phyloP scores from a whole-genome alignment of 1,139 yeast species.

The Starmera stellimalicola region DNA sequence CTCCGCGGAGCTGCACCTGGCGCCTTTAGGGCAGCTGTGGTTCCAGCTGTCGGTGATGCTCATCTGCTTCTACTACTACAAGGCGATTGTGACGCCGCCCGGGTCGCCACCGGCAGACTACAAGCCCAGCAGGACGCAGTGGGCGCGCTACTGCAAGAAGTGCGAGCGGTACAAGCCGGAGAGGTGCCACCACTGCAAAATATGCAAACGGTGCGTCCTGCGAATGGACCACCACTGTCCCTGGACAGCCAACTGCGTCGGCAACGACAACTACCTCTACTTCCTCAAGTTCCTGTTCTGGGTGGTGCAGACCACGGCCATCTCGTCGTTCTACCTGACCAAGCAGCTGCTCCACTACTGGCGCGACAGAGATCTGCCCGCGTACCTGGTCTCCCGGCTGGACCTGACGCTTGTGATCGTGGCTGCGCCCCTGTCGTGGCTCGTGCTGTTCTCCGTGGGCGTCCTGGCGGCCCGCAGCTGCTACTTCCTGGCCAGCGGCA shows the following conservation, averaged over 20 bases:
- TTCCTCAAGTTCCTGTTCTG: conserved; percentile 70
- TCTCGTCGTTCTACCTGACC: conserved; percentile 35
- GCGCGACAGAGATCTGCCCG: conserved; percentile 45
- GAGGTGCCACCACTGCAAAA: conserved; percentile 71
- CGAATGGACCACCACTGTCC: conserved; percentile 88
- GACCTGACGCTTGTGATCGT: conserved; percentile 51
- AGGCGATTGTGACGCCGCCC: conserved; percentile 50
- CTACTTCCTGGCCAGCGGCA: conserved; percentile 52
- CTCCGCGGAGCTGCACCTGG: not conserved
- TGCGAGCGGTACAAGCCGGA: conserved; percentile 65
- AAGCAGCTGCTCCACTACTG: conserved; percentile 38
- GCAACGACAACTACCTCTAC: conserved; percentile 71
- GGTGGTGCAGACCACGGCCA: conserved; percentile 50
- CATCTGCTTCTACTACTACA: conserved; percentile 2
- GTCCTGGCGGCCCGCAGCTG: conserved; percentile 56
- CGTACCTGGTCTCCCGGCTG: conserved; percentile 42
- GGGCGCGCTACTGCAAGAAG: conserved; percentile 58
- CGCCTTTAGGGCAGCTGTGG: not conserved
- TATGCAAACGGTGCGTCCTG: conserved; percentile 51
- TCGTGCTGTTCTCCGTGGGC: conserved; percentile 50
- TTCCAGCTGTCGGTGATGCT: not conserved
- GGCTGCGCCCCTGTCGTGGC: conserved; percentile 44
- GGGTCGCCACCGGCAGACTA: conserved; percentile 45
- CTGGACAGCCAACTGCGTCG: conserved; percentile 83
- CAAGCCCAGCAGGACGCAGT: conserved; percentile 28